Evolutionary conservation across 1,284 basidiomycete species (phyloP).

Genomic region (Ustilago hordei): DNA sequence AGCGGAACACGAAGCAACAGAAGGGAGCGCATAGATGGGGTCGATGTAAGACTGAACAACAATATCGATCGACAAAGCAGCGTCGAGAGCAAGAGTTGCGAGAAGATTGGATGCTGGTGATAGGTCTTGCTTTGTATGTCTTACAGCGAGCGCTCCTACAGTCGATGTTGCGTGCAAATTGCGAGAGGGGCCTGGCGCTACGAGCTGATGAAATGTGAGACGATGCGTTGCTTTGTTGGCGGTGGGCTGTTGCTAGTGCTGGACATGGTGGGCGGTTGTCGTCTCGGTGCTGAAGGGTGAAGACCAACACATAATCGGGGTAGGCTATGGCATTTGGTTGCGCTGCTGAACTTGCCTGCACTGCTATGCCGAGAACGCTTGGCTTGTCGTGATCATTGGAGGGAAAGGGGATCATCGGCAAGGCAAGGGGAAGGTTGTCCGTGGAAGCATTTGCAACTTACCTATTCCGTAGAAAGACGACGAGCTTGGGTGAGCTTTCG

Average conservation of each 20-base stretch:
- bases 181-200: neutral
- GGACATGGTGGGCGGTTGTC: neutral
- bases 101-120: neutral
- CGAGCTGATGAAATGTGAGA: neutral
- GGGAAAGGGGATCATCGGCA: neutral
- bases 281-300: neutral
- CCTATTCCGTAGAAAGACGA: slow-evolving; percentile 24
- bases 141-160: neutral
- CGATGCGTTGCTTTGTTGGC: neutral
- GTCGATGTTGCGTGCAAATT: neutral
- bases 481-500: neutral
- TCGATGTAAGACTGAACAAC: no score
- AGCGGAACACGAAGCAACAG: slow-evolving; percentile 4
- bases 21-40: neutral
- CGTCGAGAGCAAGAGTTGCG: no score
- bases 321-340: neutral
- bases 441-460: slow-evolving; percentile 21
- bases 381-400: neutral
- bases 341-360: neutral
- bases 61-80: no score
- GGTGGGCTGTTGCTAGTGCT: neutral
- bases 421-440: slow-evolving; percentile 5
- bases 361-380: neutral
- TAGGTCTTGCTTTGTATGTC: neutral
- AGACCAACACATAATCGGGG: neutral